Evolutionary conservation across 2,329 filamentous ascomycete genomes (phyloP).

Genomic region (Coniochaeta ligniaria): DNA sequence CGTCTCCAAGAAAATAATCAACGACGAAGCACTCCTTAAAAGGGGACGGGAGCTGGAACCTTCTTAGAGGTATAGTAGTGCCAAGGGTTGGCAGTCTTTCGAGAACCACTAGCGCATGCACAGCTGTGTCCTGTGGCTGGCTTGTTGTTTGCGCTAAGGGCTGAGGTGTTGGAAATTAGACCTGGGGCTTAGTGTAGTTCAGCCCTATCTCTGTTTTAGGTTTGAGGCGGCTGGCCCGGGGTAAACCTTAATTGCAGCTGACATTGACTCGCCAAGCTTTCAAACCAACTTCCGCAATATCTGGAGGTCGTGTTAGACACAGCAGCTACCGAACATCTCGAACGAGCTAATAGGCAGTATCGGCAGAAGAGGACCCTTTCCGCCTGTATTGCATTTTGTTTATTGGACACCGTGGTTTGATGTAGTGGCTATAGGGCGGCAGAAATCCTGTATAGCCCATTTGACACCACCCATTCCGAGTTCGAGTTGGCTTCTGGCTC

Average conservation of each 20-base stretch:
- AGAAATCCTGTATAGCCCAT: too few species aligned
- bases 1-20: neutral
- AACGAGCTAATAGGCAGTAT: neutral
- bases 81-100: neutral
- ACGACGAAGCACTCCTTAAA: neutral
- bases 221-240: neutral
- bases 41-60: too few species aligned
- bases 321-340: too few species aligned
- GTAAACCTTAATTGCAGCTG: neutral
- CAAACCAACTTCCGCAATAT: neutral
- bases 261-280: neutral
- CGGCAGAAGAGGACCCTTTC: neutral
- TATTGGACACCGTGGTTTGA: too few species aligned
- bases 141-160: neutral
- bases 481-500: too few species aligned
- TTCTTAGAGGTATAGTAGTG: too few species aligned
- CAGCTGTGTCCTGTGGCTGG: neutral
- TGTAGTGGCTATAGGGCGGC: too few species aligned
- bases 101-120: neutral
- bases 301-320: neutral
- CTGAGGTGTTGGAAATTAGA: neutral
- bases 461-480: too few species aligned
- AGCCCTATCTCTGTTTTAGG: neutral
- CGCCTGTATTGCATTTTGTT: too few species aligned
- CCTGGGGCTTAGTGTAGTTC: neutral